phyloP scores from a whole-genome alignment of 225 moss, liverwort and hornwort species.

The Bryoerythrophyllum caledonicum region DNA sequence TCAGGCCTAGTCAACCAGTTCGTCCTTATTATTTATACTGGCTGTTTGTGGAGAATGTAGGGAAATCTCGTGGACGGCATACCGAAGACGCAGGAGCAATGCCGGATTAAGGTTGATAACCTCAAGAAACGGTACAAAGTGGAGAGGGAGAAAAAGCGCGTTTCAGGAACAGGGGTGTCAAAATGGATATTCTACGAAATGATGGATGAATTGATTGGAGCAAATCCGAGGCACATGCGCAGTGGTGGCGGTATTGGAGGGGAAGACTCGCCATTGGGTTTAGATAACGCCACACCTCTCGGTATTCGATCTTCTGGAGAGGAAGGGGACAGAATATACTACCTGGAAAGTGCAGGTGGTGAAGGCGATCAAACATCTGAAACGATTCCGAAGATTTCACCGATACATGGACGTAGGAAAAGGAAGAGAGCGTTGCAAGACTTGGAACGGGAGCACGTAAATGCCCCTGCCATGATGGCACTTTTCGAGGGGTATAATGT shows the following conservation, averaged over 20 bases:
- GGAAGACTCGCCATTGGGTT: conserved; percentile 42
- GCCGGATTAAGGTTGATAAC: conserved; percentile 64
- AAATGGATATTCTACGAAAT: conserved; percentile 58
- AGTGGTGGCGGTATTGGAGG: conserved; percentile 37
- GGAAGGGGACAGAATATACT: conserved; percentile 49
- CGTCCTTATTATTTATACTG: too few species aligned
- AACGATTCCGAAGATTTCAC: conserved; percentile 49
- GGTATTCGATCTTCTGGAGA: conserved; percentile 47
- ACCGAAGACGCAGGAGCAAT: conserved; percentile 64
- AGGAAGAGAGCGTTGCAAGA: conserved; percentile 50
- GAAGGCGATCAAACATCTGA: conserved; percentile 55
- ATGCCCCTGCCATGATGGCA: conserved; percentile 41
- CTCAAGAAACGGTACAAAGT: conserved; percentile 59
- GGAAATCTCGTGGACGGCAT: conserved; percentile 44
- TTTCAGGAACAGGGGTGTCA: conserved; percentile 42
- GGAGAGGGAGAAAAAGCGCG: conserved; percentile 51
- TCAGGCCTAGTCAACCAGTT: too few species aligned
- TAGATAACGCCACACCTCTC: conserved; percentile 46
- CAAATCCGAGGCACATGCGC: conserved; percentile 48
- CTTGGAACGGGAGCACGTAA: conserved; percentile 50
- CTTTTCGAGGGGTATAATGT: conserved; percentile 50
- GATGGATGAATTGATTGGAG: conserved; percentile 58
- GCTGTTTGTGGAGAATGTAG: conserved; percentile 16
- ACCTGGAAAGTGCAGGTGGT: conserved; percentile 33
- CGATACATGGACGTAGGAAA: conserved; percentile 45